Evolutionary conservation across 2,329 filamentous ascomycete species (phyloP), one percentile per base, ranked within the genome.

Genomic region (Sporothrix dimorphospora): DNA sequence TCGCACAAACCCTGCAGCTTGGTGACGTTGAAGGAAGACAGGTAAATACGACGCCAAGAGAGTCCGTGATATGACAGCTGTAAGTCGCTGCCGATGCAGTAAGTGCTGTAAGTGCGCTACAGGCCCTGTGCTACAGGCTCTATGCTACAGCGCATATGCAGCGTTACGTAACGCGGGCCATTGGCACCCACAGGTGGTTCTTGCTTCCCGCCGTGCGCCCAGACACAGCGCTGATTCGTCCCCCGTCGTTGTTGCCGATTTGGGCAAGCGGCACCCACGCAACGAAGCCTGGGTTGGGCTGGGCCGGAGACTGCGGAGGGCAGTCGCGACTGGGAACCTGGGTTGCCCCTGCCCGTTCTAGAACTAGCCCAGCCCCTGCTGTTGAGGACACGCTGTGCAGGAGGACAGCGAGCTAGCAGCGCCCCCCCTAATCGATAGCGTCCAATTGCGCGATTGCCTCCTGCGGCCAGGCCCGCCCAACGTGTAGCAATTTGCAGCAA

Each of bases 201-300:
- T 66, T 24, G 24, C 16, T 47, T 47, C 63, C 42, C 42, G 42
- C 42, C 63, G 63, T 71, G 70, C 38, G 38, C 51, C 70, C 51
- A 71, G 49, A 21, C 49, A 2, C 70, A 14, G 30, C 34, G 47
- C 38, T 71, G 70, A 71, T 71, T 71, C 70, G 70, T 49, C 61
- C 42, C 59, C 30, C 42, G n/a, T n/a, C 4, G 3, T 21, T 49
- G 3, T 21, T 49, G 57, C 55, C 42, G 14, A 30, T 27, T 45
- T 71, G 65, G 69, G 69, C 69, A 71, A 71, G 55, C 53, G 38
- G 14, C 11, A 24, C 53, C 30, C 53, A 14, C 51, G 51, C 51
- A 57, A 57, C 53, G 21, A 57, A 24, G 21, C 30, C 34, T 45
- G 30, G 30, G 30, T 6, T 34, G 30, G 30, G 30, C 30, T 6